Conservation (phyloP, 1,284 basidiomycete species). For the Ustilago loliicola region DNA sequence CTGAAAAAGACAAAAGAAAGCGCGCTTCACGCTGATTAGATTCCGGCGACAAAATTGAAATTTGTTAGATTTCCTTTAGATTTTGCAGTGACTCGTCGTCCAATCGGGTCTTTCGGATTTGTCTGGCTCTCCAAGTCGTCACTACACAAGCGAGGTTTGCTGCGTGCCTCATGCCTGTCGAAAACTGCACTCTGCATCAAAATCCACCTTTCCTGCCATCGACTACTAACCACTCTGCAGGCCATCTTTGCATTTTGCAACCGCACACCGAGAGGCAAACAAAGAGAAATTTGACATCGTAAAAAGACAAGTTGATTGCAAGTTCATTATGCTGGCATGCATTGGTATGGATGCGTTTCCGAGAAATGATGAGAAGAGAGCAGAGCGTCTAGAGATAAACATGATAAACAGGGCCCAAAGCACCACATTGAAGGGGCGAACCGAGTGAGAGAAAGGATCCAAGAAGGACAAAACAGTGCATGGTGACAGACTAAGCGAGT, state of each 20-base stretch:
- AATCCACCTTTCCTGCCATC: not conserved
- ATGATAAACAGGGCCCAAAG: constrained; percentile 18
- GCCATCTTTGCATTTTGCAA: too few relatives aligned
- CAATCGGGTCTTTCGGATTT: constrained; percentile 43
- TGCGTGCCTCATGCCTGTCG: constrained; percentile 10
- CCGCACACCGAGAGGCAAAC: too few relatives aligned
- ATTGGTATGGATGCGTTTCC: constrained; percentile 32
- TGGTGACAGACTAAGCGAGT: constrained; percentile 22
- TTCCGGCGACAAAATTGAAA: constrained; percentile 10
- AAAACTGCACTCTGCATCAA: constrained; percentile 2
- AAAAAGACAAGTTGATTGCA: constrained; percentile 37
- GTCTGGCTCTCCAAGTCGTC: not conserved
- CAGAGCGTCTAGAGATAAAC: constrained; percentile 17
- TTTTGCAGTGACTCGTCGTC: constrained; percentile 30
- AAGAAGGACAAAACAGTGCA: constrained; percentile 2
- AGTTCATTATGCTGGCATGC: constrained; percentile 22
- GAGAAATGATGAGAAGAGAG: constrained; percentile 14
- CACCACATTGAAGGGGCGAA: constrained; percentile 13
- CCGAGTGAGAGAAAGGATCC: constrained; percentile 1
- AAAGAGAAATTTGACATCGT: constrained; percentile 11
- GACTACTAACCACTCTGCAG: not conserved
- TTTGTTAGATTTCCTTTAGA: not conserved
- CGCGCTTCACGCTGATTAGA: constrained; percentile 16
- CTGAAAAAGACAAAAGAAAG: constrained; percentile 7
- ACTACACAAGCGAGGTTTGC: not conserved